These are phyloP conservation scores for Hemileccinum impolitum DNA, from an alignment of 768 basidiomycete genomes.

Conservation along the genomic window DNA sequence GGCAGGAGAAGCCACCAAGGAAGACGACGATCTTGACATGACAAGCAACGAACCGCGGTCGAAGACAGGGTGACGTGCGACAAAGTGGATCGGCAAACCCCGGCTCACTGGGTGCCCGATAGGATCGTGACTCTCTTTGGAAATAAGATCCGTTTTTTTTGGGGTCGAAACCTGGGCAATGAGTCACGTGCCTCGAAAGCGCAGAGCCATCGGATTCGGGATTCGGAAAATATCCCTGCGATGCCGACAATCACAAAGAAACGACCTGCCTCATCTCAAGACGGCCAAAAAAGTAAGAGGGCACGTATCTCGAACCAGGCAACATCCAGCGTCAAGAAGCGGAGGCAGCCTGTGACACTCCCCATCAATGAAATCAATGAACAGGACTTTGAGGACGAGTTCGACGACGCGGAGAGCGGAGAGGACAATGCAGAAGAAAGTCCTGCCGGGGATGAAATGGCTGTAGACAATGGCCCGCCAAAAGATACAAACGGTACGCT, in stretches of 20 bases:
- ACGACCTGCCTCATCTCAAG: conserved; percentile 44
- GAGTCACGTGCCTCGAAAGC: conserved; percentile 20
- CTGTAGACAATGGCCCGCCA: conserved; percentile 22
- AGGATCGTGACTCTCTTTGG: too few species aligned
- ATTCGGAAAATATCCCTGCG: not conserved
- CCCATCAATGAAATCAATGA: conserved; percentile 34
- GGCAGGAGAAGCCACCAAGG: conserved; percentile 12
- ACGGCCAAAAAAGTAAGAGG: conserved; percentile 53
- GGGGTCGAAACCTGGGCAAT: too few species aligned
- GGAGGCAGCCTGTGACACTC: conserved; percentile 59
- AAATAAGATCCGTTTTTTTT: too few species aligned
- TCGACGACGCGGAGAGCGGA: conserved; percentile 32
- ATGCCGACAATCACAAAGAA: conserved; percentile 53
- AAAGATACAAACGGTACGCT: conserved; percentile 62
- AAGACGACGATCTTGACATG: conserved; percentile 26
- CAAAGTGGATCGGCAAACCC: conserved; percentile 13
- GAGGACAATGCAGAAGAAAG: conserved; percentile 18
- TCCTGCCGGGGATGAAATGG: conserved; percentile 31
- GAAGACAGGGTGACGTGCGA: conserved; percentile 6
- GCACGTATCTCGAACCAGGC: conserved; percentile 39
- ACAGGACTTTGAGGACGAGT: conserved; percentile 36
- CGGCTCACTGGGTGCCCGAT: not conserved
- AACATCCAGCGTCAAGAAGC: conserved; percentile 42
- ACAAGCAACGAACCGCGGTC: conserved; percentile 7
- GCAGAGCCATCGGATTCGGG: not conserved